Conservation (phyloP, 1,284 basidiomycete species). For the Wallemia ichthyophaga region DNA sequence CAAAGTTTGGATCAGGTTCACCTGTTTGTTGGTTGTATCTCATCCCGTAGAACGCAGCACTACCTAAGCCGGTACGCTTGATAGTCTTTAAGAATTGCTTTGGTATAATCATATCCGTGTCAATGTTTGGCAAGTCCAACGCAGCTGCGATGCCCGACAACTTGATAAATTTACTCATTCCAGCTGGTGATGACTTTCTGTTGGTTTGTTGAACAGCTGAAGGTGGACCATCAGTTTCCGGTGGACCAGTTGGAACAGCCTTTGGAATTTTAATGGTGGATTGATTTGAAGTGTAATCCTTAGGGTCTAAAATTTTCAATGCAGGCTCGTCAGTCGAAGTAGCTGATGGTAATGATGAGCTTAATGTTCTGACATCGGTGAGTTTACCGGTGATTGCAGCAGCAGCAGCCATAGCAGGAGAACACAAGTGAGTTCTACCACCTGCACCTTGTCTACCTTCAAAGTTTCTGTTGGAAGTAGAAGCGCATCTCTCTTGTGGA, state of each 20-base stretch:
- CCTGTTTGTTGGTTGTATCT: constrained; percentile 52
- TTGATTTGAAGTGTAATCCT: constrained; percentile 44
- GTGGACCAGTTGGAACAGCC: constrained; percentile 15
- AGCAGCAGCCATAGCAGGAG: constrained; percentile 84
- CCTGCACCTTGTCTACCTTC: constrained; percentile 76
- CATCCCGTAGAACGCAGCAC: constrained; percentile 57
- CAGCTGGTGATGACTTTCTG: constrained; percentile 25
- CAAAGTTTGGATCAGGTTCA: constrained; percentile 44
- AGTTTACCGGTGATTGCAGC: constrained; percentile 68
- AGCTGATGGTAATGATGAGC: constrained; percentile 19
- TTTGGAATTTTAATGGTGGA: constrained; percentile 26
- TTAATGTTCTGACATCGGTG: constrained; percentile 59
- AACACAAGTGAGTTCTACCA: constrained; percentile 71
- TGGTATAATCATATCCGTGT: constrained; percentile 92
- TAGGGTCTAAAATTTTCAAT: constrained; percentile 34
- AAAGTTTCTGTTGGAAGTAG: constrained; percentile 89
- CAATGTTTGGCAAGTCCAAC: constrained; percentile 70
- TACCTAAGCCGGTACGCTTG: constrained; percentile 70
- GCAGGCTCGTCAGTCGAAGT: constrained; percentile 19
- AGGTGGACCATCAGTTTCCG: constrained; percentile 8
- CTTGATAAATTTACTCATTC: constrained; percentile 42
- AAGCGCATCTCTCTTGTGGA: constrained; percentile 73
- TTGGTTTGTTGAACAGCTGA: constrained; percentile 21
- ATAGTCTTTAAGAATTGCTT: constrained; percentile 87
- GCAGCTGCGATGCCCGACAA: constrained; percentile 63